Conservation (phyloP, 2,329 filamentous ascomycete species). For the Capronia epimyces region DNA sequence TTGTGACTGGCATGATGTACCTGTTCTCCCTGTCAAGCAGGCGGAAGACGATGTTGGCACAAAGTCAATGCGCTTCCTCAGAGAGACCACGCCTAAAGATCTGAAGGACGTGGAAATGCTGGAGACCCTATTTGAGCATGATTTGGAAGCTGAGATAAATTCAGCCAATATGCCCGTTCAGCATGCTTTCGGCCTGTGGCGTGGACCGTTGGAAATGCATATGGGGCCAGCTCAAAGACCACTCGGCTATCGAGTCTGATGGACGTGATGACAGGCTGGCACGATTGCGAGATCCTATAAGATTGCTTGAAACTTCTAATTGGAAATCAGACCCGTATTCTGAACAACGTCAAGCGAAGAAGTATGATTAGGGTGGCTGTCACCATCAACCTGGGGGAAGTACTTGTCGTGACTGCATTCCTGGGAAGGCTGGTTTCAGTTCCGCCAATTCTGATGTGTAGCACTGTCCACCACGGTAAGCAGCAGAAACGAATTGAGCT, state of each 20-base stretch:
- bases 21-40: not conserved
- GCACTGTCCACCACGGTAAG: too few species aligned
- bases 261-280: too few species aligned
- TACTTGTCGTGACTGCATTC: too few species aligned
- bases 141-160: not conserved
- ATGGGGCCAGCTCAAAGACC: not conserved
- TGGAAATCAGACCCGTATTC: too few species aligned
- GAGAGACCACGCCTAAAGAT: slow-evolving; percentile 14
- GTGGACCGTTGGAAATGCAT: not conserved
- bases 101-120: slow-evolving; percentile 12
- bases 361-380: too few species aligned
- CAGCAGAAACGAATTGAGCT: too few species aligned
- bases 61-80: not conserved
- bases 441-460: too few species aligned
- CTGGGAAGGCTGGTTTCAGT: too few species aligned
- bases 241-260: not conserved
- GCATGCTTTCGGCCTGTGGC: not conserved
- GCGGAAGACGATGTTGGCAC: not conserved
- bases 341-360: too few species aligned
- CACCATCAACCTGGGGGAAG: too few species aligned
- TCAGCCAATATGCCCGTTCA: not conserved
- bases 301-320: too few species aligned
- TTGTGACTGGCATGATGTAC: slow-evolving; percentile 17
- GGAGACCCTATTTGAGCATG: slow-evolving; percentile 1
- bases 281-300: too few species aligned